A percentile compares a stretch with the other conserved stretches of the same genome.
Evolutionary conservation across 1,284 basidiomycete genomes (phyloP).

Genomic region (Chalciporus piperatoides): DNA sequence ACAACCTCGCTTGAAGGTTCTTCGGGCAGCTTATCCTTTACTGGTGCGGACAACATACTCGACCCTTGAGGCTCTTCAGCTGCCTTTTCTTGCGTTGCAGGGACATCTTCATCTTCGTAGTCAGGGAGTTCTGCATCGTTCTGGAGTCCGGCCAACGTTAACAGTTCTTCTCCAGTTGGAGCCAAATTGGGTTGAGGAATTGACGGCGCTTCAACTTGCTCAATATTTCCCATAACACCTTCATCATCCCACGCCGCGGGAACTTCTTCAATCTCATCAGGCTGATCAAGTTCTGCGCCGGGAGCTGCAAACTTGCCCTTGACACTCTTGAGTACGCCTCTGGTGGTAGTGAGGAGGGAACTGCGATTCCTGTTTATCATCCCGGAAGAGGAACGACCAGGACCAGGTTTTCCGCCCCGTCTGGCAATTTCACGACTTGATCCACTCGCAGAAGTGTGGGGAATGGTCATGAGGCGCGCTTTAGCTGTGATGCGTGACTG

Average conservation of each 20-base stretch:
- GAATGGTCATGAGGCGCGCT: constrained; percentile 36
- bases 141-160: constrained; percentile 44
- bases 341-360: constrained; percentile 48
- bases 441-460: constrained; percentile 8
- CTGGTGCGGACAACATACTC: background rate
- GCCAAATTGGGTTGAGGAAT: constrained; percentile 3
- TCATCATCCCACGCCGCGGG: constrained; percentile 21
- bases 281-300: constrained; percentile 9
- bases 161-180: constrained; percentile 44
- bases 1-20: constrained; percentile 1
- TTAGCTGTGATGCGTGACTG: constrained; percentile 46
- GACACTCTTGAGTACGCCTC: constrained; percentile 45
- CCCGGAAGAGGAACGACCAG: constrained; percentile 43
- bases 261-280: constrained; percentile 25
- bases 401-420: constrained; percentile 41
- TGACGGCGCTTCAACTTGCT: constrained; percentile 5
- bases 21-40: background rate
- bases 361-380: constrained; percentile 37
- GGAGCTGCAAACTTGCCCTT: constrained; percentile 36
- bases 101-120: constrained; percentile 47
- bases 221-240: constrained; percentile 10
- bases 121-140: constrained; percentile 43
- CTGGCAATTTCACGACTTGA: constrained; percentile 11
- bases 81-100: constrained; percentile 14
- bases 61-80: constrained; percentile 1